phyloP scores from a whole-genome alignment of 805 yeast species.

The Cyberlindnera nakhonratchasimensis region DNA sequence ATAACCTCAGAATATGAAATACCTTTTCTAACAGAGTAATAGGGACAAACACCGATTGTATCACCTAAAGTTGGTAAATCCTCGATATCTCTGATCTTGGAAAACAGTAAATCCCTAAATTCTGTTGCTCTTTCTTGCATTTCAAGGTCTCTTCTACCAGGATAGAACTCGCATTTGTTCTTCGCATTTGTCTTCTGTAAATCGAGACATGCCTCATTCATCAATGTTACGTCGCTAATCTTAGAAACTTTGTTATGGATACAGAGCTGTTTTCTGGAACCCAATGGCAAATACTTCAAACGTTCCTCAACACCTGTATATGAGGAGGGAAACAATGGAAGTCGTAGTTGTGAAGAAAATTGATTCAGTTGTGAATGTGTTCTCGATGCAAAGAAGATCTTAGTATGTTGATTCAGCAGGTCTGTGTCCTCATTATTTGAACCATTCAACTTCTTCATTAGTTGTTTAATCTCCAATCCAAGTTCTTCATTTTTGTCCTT shows the following conservation, averaged over 20 bases:
- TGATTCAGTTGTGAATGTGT: slow-evolving; percentile 89
- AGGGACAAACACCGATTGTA: slow-evolving; percentile 65
- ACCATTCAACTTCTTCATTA: slow-evolving; percentile 43
- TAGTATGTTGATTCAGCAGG: slow-evolving; percentile 34
- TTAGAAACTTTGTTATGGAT: slow-evolving; percentile 59
- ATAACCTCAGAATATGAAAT: slow-evolving; percentile 64
- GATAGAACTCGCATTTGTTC: slow-evolving; percentile 40
- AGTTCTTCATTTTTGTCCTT: slow-evolving; percentile 33
- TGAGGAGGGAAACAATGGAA: slow-evolving; percentile 65
- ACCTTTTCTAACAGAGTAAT: slow-evolving; percentile 66
- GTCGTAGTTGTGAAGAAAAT: slow-evolving; percentile 65
- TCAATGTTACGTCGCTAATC: slow-evolving; percentile 44
- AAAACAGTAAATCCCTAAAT: slow-evolving; percentile 46
- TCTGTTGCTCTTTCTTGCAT: slow-evolving; percentile 31
- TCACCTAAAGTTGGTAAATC: slow-evolving; percentile 64
- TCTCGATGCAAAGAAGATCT: slow-evolving; percentile 73
- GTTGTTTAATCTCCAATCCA: slow-evolving; percentile 43
- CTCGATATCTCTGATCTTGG: slow-evolving; percentile 59
- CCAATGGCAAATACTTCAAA: slow-evolving; percentile 67
- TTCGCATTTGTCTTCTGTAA: slow-evolving; percentile 44
- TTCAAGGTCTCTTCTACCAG: slow-evolving; percentile 29
- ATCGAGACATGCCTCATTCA: slow-evolving; percentile 82
- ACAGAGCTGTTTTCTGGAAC: slow-evolving; percentile 83
- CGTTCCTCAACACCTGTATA: slow-evolving; percentile 45
- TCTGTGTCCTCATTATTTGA: slow-evolving; percentile 17